phyloP scores from a whole-genome alignment of 495 filamentous ascomycete genomes.

The Neurospora sp. region DNA sequence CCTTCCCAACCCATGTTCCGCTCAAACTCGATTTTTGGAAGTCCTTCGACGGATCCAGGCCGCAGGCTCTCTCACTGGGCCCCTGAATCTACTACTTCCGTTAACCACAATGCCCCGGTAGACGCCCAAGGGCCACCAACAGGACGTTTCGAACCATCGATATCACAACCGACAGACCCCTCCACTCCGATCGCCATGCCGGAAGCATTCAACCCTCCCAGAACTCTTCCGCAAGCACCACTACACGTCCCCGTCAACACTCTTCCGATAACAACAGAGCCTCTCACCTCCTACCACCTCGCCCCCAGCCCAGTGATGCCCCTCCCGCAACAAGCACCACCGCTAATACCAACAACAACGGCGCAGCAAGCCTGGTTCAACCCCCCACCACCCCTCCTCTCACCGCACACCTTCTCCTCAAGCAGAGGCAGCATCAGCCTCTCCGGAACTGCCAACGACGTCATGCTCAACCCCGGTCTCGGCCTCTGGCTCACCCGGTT shows the following conservation, averaged over 20 bases:
- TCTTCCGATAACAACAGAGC: not conserved
- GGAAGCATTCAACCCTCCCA: not conserved
- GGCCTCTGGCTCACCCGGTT: constrained; percentile 9
- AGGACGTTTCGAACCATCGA: not conserved
- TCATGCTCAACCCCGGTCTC: constrained; percentile 3
- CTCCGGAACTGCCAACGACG: not conserved
- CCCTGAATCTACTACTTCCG: constrained; percentile 32
- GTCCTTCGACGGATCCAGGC: constrained; percentile 36
- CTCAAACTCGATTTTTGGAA: constrained; percentile 46
- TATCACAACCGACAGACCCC: not conserved
- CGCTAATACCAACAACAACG: constrained; percentile 24
- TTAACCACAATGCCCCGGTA: constrained; percentile 10
- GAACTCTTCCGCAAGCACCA: not conserved
- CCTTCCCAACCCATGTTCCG: constrained; percentile 33
- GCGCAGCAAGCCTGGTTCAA: constrained; percentile 33
- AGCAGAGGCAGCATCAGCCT: not conserved
- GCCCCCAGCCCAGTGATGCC: constrained; percentile 6
- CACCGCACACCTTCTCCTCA: constrained; percentile 26
- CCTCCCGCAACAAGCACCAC: constrained; percentile 11
- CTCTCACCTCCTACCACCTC: not conserved
- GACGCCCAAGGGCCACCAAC: not conserved
- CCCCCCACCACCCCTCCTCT: constrained; percentile 43
- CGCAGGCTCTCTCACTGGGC: constrained; percentile 46
- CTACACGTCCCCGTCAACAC: not conserved
- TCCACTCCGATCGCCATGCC: not conserved